Evolutionary conservation across 2,329 filamentous ascomycete species (phyloP), one percentile per base, ranked within the genome.

Genomic region (Tolypocladium capitatum): DNA sequence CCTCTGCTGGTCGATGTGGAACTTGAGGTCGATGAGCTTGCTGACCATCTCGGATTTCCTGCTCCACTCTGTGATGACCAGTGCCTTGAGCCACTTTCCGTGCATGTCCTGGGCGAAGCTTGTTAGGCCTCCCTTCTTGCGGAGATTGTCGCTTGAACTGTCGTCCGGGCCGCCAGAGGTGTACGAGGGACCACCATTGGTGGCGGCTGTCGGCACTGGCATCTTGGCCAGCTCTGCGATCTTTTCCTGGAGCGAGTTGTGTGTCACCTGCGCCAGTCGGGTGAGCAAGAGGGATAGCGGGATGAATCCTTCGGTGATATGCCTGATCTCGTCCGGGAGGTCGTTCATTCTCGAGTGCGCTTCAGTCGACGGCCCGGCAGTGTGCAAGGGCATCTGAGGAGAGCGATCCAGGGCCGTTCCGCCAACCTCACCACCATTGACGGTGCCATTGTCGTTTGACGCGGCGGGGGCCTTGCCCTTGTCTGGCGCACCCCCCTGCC

Each of bases 61-160:
- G 61, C 85, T 86, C 92, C 92, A 98, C 66, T 92, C 84, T 2
- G 85, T 81, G 43, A 98, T 82, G 21, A 98, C 88, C 20, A 96
- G 73, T 8, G 90, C 78, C 68, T 98, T 97, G 63, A 94, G 87
- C 73, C 94, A 97, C 68, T 87, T 88, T 30, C 83, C 81, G 59
- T 95, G 83, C 58, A 84, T 80, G 21, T 81, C 77, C 61, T 91
- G 83, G 9, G 85, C 81, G 67, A 92, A 94, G 40, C 85, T 79
- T 50, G 95, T 66, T 46, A 96, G 64, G 33, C 73, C 67, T 28
- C 78, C 68, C 66, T 95, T 96, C 68, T 94, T 95, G 31, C 75
- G 72, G 13, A 86, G 59, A 58, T 87, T 91, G 51, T 83, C 80
- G 35, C 65, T 61, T 1, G 80, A 82, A 20, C 67, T 71, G 57